phyloP scores from a whole-genome alignment of 1,139 yeast genomes.

The Debaryomyces fabryi region DNA sequence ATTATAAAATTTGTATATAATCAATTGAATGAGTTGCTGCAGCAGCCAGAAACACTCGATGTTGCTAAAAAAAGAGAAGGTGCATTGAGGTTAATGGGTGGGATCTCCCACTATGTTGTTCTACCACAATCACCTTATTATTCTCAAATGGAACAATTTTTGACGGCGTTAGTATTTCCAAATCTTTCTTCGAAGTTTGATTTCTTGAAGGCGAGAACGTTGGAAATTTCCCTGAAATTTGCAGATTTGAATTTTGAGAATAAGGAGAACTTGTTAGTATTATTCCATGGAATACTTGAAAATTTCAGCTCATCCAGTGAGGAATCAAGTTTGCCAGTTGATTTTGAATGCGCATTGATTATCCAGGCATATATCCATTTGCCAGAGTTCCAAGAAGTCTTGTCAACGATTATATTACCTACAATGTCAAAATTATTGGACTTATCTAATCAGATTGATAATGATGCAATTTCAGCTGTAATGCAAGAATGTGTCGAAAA shows the following conservation, averaged over 20 bases:
- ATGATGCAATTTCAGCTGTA: conserved; percentile 84
- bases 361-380: conserved; percentile 75
- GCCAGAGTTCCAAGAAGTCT: conserved; percentile 66
- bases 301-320: conserved; percentile 48
- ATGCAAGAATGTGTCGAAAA: conserved; percentile 96
- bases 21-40: conserved; percentile 48
- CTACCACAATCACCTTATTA: conserved; percentile 60
- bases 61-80: conserved; percentile 80
- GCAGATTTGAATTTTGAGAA: conserved; percentile 63
- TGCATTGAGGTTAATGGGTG: conserved; percentile 74
- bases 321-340: conserved; percentile 68
- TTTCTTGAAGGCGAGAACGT: conserved; percentile 83
- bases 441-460: conserved; percentile 80
- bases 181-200: conserved; percentile 65
- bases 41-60: conserved; percentile 50
- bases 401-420: conserved; percentile 71
- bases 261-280: conserved; percentile 48
- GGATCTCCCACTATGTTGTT: conserved; percentile 63
- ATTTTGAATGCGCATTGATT: conserved; percentile 82
- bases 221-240: conserved; percentile 74
- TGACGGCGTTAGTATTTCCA: conserved; percentile 69
- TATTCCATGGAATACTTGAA: conserved; percentile 69
- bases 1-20: conserved; percentile 67
- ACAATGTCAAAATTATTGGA: conserved; percentile 80
- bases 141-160: conserved; percentile 68